Conservation (phyloP, 108 stramenopile genomes). For the Licmophora abbreviata region DNA sequence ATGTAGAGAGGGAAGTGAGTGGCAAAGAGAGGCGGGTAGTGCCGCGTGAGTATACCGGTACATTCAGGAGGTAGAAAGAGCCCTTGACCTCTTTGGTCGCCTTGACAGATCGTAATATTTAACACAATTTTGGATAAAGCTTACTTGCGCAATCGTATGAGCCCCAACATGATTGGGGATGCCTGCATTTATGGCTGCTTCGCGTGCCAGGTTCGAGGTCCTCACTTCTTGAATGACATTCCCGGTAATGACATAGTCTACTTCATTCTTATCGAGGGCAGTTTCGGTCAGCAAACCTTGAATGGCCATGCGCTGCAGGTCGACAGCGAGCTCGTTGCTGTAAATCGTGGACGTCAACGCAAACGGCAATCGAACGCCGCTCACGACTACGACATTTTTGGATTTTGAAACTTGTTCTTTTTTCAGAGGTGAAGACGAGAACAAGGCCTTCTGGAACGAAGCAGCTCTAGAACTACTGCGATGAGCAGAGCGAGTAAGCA, state of each 20-base stretch:
- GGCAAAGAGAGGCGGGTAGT: too few relatives aligned
- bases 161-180: conserved; percentile 82
- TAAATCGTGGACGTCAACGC: conserved; percentile 86
- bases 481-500: too few relatives aligned
- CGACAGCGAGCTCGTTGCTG: conserved; percentile 90
- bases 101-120: too few relatives aligned
- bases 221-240: conserved; percentile 92
- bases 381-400: conserved; percentile 91
- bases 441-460: too few relatives aligned
- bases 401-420: conserved; percentile 10
- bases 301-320: conserved; percentile 91
- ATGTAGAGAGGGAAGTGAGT: too few relatives aligned
- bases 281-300: conserved; percentile 91
- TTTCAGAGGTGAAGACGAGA: too few relatives aligned
- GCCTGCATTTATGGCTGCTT: conserved; percentile 94
- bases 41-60: too few relatives aligned
- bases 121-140: too few relatives aligned
- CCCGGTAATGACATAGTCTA: conserved; percentile 93
- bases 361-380: conserved; percentile 95
- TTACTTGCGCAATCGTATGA: conserved; percentile 93
- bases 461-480: too few relatives aligned
- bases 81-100: too few relatives aligned
- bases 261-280: conserved; percentile 72
- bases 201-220: conserved; percentile 94
- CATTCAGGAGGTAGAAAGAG: too few relatives aligned